Conservation (phyloP, 2,329 filamentous ascomycete genomes). For the Gyromitra esculenta region DNA sequence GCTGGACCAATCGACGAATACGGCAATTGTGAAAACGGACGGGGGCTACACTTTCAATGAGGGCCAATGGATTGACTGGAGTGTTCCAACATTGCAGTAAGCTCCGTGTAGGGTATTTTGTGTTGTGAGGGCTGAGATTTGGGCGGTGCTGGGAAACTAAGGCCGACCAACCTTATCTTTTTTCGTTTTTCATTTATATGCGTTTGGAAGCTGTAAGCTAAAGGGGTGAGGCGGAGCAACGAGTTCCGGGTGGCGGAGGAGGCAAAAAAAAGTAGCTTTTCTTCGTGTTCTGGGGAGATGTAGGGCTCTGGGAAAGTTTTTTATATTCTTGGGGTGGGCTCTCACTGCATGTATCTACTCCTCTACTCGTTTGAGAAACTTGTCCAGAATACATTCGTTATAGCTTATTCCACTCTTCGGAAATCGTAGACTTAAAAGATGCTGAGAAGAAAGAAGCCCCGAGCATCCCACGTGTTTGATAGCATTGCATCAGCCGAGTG, state of each 20-base stretch:
- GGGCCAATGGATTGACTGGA: conserved; percentile 62
- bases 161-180: background rate
- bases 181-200: conserved; percentile 1
- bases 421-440: conserved; percentile 9
- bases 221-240: background rate
- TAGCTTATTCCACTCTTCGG: conserved; percentile 9
- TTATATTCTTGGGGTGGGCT: conserved; percentile 9
- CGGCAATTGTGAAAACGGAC: conserved; percentile 57
- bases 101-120: background rate
- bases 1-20: conserved; percentile 59
- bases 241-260: background rate
- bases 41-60: conserved; percentile 60
- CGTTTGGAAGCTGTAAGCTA: background rate
- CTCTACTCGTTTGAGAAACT: conserved; percentile 15
- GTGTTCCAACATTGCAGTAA: conserved; percentile 58
- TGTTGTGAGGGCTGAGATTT: background rate
- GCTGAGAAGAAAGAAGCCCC: background rate
- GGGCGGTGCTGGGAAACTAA: conserved; percentile 10
- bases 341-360: conserved; percentile 18
- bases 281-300: conserved; percentile 5
- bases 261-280: background rate
- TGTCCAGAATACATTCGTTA: conserved; percentile 14
- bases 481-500: background rate
- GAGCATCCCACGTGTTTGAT: background rate
- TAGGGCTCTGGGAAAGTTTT: background rate